Base-by-base conservation (phyloP, 2,329 filamentous ascomycete species). In the Pestalotiopsis fici region DNA sequence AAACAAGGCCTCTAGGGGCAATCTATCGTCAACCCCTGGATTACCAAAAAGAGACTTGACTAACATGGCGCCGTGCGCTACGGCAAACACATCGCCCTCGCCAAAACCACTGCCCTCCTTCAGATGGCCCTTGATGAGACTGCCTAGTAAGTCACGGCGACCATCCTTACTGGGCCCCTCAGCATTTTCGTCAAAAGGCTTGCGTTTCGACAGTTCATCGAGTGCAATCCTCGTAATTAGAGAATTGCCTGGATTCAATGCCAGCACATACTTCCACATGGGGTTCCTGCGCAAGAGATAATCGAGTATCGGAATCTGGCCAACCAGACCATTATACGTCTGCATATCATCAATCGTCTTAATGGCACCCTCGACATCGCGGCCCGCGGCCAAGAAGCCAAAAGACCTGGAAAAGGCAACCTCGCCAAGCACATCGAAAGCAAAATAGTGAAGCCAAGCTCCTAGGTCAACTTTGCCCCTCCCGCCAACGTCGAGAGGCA, bases 21-120 rank as follows among this genome's bases (percentile, higher is more conserved):
- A 2, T 3, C n/a, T 35, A 2, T 11, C 31, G 31, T 7, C 31
- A 7, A 39, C 11, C 4, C 1, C 6, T 18, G 2, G 0, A 21
- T 3, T 21, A 25, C 21, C 11, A 13, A 5, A 50, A 27, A 37
- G 54, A 65, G 21, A 28, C 28, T 13, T 13, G 25, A 76, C 83
- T 79, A 71, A 86, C 84, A 87, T 87, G 1, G 86, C 86, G 11
- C 86, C 86, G 68, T 88, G 86, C 3, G 86, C 83, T 4, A 88
- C 84, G 7, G 86, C 85, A 76, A 88, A 87, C 3, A 88, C 84
- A 68, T 88, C 85, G 0, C 83, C 85, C 70, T 85, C 83, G 7
- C 77, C 70, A 67, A 88, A 87, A 59, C 74, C 78, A 23, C 80
- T 76, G 2, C 83, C 82, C 31, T 85, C 82, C 73, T 85, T 85